Evolutionary conservation across 1,284 basidiomycete species (phyloP), one percentile per base, ranked within the genome.

Genomic region (Ceratobasidium papillatum): DNA sequence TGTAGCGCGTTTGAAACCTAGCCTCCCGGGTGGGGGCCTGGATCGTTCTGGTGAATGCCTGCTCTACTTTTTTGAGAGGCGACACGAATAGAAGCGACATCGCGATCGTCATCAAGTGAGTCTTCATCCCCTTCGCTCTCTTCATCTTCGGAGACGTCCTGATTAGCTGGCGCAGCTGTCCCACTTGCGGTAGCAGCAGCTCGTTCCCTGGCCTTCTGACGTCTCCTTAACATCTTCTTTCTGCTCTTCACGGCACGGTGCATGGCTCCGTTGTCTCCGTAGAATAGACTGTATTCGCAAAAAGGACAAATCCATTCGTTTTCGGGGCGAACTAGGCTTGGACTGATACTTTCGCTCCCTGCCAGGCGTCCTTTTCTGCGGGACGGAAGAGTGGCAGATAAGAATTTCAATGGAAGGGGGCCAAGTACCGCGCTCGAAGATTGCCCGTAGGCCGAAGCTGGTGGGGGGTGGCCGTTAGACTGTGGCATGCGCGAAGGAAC

Each of bases 241-340:
- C 94, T 84, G 78, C 87, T 89, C 80, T 89, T 84, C 75, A 95
- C 85, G 45, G 91, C 91, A 41, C 87, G 84, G 76, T 87, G 84
- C 80, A 89, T 91, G 75, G 86, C 87, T 65, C 80, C 78, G 32
- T 91, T 89, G 75, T 92, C 92, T 11, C 93, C 91, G 80, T 93
- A 96, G 81, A 94, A 95, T 75, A 96, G 81, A 77, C 89, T 86
- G 80, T 94, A 94, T 82, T 96, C 94, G 84, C 94, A 96, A 79
- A 92, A 91, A 77, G 91, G 88, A 80, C 94, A 96, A 77, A 96
- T 91, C 90, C 93, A 96, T 81, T 96, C 94, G 41, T 94, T 93
- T 68, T 85, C 86, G 8, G 91, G 89, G 8, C 54, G 75, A 19
- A 76, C 62, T 34, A 65, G 25, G 62, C 1, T 71, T 17, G 66